Percentiles rank a stretch among this genome's conserved stretches.
Evolutionary conservation across 257 asterid genomes (phyloP).

Genomic region (Nicotiana tomentosiformis): DNA sequence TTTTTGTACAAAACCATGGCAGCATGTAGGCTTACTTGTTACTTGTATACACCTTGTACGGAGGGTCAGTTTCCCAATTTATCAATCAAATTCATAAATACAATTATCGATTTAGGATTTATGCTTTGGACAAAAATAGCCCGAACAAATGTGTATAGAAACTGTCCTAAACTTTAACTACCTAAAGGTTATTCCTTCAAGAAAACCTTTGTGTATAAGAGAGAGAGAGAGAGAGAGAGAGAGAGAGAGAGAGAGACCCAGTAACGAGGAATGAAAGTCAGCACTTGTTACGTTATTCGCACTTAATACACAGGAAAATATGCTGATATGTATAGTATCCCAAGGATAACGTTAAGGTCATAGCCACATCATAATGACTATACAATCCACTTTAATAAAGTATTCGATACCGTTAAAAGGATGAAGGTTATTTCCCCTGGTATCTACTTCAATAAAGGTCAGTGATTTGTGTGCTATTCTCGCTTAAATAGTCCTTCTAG

Average conservation of each 20-base stretch:
- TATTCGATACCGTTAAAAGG: background rate
- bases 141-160: background rate
- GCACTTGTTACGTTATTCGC: background rate
- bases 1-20: background rate
- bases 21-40: background rate
- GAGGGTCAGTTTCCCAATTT: background rate
- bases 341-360: background rate
- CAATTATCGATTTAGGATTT: background rate
- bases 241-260: background rate
- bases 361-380: background rate
- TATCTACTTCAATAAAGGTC: background rate
- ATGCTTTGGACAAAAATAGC: background rate
- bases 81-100: background rate
- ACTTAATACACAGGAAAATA: background rate
- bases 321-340: background rate
- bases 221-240: background rate
- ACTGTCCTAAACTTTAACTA: background rate
- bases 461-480: background rate
- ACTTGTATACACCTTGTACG: background rate
- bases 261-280: background rate
- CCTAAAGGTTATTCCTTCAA: background rate
- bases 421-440: background rate
- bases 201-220: background rate
- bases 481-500: background rate
- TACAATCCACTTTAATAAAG: background rate